Conservation (phyloP, 2,329 filamentous ascomycete genomes). For the Calycina marina region DNA sequence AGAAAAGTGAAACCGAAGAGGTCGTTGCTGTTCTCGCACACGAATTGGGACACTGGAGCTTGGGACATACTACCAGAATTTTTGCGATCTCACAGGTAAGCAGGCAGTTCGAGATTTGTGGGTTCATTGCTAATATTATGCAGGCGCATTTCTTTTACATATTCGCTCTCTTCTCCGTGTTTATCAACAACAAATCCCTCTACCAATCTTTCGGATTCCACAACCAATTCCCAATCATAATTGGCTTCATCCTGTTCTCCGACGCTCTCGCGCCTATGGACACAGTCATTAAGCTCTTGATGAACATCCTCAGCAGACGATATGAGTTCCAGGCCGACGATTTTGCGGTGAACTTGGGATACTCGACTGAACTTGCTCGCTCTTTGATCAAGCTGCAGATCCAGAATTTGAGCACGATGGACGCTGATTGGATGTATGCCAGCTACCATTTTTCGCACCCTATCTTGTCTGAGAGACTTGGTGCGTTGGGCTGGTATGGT, state of each 20-base stretch:
- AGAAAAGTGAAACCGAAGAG: slow-evolving; percentile 84
- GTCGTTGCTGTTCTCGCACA: slow-evolving; percentile 91
- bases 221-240: slow-evolving; percentile 74
- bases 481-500: slow-evolving; percentile 78
- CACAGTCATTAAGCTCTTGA: slow-evolving; percentile 80
- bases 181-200: slow-evolving; percentile 86
- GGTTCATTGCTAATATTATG: slow-evolving; percentile 21
- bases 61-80: slow-evolving; percentile 85
- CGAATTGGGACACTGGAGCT: slow-evolving; percentile 93
- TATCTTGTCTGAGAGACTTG: slow-evolving; percentile 83
- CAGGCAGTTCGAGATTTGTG: slow-evolving; percentile 1
- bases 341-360: slow-evolving; percentile 77
- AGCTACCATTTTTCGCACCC: slow-evolving; percentile 98
- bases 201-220: slow-evolving; percentile 86
- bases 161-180: slow-evolving; percentile 90
- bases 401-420: slow-evolving; percentile 96
- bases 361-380: slow-evolving; percentile 65
- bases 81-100: slow-evolving; percentile 71
- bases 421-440: slow-evolving; percentile 96
- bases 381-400: slow-evolving; percentile 96
- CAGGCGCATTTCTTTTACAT: slow-evolving; percentile 92
- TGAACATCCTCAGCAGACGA: slow-evolving; percentile 88
- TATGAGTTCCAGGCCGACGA: slow-evolving; percentile 95
- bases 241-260: slow-evolving; percentile 95
- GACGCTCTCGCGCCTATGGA: slow-evolving; percentile 93